Evolutionary conservation across 768 basidiomycete genomes (phyloP), one percentile per base, ranked within the genome.

Genomic region (Boletus sensibilis): DNA sequence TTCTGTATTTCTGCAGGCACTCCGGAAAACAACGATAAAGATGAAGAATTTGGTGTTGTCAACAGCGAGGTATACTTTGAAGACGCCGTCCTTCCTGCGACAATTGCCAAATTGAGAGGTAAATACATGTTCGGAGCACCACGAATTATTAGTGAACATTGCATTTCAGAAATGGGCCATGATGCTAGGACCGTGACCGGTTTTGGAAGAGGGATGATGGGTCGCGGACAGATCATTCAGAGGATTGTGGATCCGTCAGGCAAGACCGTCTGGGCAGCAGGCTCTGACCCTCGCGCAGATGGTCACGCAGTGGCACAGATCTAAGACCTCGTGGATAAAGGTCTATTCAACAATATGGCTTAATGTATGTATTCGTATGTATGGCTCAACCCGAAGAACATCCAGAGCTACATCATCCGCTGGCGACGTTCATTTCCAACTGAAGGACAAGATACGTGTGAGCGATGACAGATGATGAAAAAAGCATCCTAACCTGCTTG

Each of bases 1-100:
- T 97, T 98, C 76, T 98, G 95, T 68, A 98, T 98, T 55, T 94
- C 93, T 14, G 83, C 92, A 18, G 90, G 89, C 25, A 80, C 79
- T 53, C 88, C 91, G 1, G 85, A 88, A 58, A 66, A 80, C 3
- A 76, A 82, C 41, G 76, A 73, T 23, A 73, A 74, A 34, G 70
- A 76, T 31, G 77, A 77, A 10, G 70, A 73, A 25, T 85, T 85
- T 0, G 86, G 86, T 4, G 79, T 84, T 54, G 78, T 72, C 43
- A 91, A 92, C 66, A 88, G 90, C 60, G 87, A 90, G 60, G 87
- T 98, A 7, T 94, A 87, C 72, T 83, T 98, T 54, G 96, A 98
- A 72, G 93, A 94, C 34, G 88, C 84, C 0, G 87, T 96, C 52
- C 63, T 84, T 21, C 65, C 72, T 14, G 79, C 82, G 29, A 88